phyloP scores from a whole-genome alignment of 2,329 filamentous ascomycete species.

The Fusarium siculi region DNA sequence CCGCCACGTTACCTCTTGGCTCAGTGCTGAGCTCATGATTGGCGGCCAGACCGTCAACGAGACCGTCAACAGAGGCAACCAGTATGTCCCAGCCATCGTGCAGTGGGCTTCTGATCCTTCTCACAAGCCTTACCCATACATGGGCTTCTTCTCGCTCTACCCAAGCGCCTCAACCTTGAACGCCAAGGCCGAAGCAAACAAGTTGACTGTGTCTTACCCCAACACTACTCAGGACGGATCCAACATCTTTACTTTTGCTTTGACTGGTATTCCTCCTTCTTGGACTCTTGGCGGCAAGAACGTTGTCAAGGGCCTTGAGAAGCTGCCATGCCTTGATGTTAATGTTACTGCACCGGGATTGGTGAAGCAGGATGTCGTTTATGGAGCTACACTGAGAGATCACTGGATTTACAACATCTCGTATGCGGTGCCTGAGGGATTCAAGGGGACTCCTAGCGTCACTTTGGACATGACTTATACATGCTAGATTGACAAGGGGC shows the following conservation, averaged over 20 bases:
- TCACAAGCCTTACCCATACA: slow-evolving; percentile 6
- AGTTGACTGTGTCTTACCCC: slow-evolving; percentile 11
- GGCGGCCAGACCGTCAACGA: slow-evolving; percentile 53
- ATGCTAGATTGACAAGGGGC: slow-evolving; percentile 18
- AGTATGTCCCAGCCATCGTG: slow-evolving; percentile 43
- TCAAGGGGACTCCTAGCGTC: slow-evolving; percentile 52
- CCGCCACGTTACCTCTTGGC: slow-evolving; percentile 53
- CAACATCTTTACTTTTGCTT: slow-evolving; percentile 11
- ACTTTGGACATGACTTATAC: slow-evolving; percentile 49
- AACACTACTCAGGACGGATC: slow-evolving; percentile 9
- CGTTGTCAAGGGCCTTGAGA: background rate
- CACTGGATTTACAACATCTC: slow-evolving; percentile 59
- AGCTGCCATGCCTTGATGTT: slow-evolving; percentile 8
- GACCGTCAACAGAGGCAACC: slow-evolving; percentile 50
- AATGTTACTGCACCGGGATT: slow-evolving; percentile 3
- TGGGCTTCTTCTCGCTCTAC: slow-evolving; percentile 14
- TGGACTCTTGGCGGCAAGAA: slow-evolving; percentile 19
- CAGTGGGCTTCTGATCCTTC: slow-evolving; percentile 10
- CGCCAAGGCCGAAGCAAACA: background rate
- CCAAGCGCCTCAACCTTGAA: slow-evolving; percentile 6
- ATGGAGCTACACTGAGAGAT: slow-evolving; percentile 52
- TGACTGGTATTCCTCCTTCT: slow-evolving; percentile 12
- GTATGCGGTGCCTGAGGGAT: slow-evolving; percentile 54
- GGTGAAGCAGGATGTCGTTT: slow-evolving; percentile 45
- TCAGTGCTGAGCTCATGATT: slow-evolving; percentile 56